A percentile compares a stretch with the other conserved stretches of the same genome.
phyloP scores from a whole-genome alignment of 441 rosid species.

The Macaranga tanarius region DNA sequence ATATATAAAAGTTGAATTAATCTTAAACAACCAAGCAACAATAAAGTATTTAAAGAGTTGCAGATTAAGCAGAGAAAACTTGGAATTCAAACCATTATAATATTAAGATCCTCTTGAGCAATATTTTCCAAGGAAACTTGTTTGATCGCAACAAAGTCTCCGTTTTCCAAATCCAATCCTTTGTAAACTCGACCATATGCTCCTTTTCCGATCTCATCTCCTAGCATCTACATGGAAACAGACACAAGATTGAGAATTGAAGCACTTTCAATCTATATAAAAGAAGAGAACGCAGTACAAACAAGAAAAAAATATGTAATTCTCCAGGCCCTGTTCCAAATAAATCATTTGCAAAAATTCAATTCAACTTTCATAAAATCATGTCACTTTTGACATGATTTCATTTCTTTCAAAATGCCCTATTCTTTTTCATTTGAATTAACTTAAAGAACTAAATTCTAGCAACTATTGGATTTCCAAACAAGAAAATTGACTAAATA shows the following conservation, averaged over 20 bases:
- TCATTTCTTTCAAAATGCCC: not conserved
- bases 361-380: no score
- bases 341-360: not conserved
- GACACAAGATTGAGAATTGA: not conserved
- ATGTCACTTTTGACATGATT: no score
- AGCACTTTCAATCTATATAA: not conserved
- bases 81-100: slow-evolving; percentile 73
- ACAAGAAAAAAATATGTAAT: not conserved
- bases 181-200: slow-evolving; percentile 98
- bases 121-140: slow-evolving; percentile 98
- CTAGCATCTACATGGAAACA: slow-evolving; percentile 68
- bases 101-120: slow-evolving; percentile 95
- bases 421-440: not conserved
- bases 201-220: slow-evolving; percentile 99
- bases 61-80: not conserved
- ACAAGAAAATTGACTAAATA: not conserved
- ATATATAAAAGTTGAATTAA: no score
- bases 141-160: slow-evolving; percentile 95
- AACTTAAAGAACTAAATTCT: no score
- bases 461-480: not conserved
- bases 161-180: slow-evolving; percentile 98
- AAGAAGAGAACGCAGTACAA: not conserved
- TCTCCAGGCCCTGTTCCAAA: not conserved
- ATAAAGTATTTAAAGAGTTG: not conserved
- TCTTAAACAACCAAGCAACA: not conserved